Evolutionary conservation across 305 asterid species (phyloP).

Genomic region (Salvia sclarea): DNA sequence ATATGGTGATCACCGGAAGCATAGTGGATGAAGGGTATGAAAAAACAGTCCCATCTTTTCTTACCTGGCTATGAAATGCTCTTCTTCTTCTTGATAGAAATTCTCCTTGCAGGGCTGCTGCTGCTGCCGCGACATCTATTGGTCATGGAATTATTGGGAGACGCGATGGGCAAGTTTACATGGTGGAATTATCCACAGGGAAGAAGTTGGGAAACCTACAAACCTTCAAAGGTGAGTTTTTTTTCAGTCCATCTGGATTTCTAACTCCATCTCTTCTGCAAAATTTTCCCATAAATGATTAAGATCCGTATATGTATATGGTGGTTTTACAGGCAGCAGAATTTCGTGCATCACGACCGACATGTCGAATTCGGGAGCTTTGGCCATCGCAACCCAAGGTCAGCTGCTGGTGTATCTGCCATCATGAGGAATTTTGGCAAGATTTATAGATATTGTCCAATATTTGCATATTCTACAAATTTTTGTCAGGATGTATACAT

Average conservation of each 20-base stretch:
- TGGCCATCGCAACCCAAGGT: conserved; percentile 68
- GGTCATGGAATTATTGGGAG: conserved; percentile 83
- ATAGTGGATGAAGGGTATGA: conserved; percentile 64
- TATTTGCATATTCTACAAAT: neutral
- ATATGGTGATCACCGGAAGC: conserved; percentile 66
- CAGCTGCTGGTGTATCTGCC: conserved; percentile 65
- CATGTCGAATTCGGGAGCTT: conserved; percentile 52
- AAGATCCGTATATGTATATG: conserved; percentile 1
- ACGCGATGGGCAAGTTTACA: conserved; percentile 67
- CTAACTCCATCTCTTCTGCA: too few species aligned
- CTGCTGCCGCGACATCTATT: conserved; percentile 47
- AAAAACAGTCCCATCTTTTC: conserved; percentile 2
- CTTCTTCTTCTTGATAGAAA: conserved; percentile 25
- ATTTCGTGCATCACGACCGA: conserved; percentile 65
- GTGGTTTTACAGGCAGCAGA: conserved; percentile 48
- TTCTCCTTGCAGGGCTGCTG: conserved; percentile 55
- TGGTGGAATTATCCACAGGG: conserved; percentile 88
- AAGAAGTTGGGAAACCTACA: conserved; percentile 58
- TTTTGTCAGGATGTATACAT: neutral
- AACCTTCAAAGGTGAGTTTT: conserved; percentile 61
- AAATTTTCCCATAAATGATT: too few species aligned
- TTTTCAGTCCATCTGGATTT: neutral
- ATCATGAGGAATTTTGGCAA: conserved; percentile 35
- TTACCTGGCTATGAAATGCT: neutral
- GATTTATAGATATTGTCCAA: neutral